phyloP scores from a whole-genome alignment of 2,329 filamentous ascomycete species.

The Penicillium paneum region DNA sequence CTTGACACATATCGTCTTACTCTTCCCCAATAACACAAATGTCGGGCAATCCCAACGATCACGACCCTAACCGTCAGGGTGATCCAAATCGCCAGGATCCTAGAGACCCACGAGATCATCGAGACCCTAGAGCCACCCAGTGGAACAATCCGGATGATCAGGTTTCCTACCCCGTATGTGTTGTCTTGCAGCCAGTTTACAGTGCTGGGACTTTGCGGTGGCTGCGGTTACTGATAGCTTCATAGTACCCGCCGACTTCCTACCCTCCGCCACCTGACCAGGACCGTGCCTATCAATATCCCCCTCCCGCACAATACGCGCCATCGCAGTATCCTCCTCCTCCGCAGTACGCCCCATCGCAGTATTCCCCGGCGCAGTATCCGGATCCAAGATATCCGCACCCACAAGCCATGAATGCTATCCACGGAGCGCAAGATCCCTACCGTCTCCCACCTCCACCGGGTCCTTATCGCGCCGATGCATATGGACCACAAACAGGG shows the following conservation, averaged over 20 bases:
- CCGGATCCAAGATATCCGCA: slow-evolving; percentile 37
- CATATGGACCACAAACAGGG: slow-evolving; percentile 39
- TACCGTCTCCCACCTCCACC: slow-evolving; percentile 46
- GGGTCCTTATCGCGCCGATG: slow-evolving; percentile 42
- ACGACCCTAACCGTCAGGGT: slow-evolving; percentile 38
- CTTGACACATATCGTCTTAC: slow-evolving; percentile 26
- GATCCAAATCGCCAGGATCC: slow-evolving; percentile 40
- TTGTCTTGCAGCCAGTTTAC: background rate
- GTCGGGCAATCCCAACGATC: slow-evolving; percentile 43
- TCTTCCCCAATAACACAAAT: slow-evolving; percentile 30
- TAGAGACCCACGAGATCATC: background rate
- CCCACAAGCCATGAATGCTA: slow-evolving; percentile 41
- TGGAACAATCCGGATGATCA: slow-evolving; percentile 43
- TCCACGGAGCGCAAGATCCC: slow-evolving; percentile 43
- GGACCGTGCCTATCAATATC: slow-evolving; percentile 33
- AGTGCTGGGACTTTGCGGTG: background rate
- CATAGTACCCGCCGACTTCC: slow-evolving; percentile 33
- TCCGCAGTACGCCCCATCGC: slow-evolving; percentile 26
- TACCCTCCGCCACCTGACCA: slow-evolving; percentile 31
- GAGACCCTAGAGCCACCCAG: slow-evolving; percentile 40
- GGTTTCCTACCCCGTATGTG: slow-evolving; percentile 40
- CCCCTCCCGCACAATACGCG: slow-evolving; percentile 37
- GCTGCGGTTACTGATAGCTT: slow-evolving; percentile 2
- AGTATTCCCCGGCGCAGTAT: slow-evolving; percentile 31
- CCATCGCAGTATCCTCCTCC: slow-evolving; percentile 27